Conservation (phyloP, 768 basidiomycete genomes). For the Suillus hirtellus region DNA sequence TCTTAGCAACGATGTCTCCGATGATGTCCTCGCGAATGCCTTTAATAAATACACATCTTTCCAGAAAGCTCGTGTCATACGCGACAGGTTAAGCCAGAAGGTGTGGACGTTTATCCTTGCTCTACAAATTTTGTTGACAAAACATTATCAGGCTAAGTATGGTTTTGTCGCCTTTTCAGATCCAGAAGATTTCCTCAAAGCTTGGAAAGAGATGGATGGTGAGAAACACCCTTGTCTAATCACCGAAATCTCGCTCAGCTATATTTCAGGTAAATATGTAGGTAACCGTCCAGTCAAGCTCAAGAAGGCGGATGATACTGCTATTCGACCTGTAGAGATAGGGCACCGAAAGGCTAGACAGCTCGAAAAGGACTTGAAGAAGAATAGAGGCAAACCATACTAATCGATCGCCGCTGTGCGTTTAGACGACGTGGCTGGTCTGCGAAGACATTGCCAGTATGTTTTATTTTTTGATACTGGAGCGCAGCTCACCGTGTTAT, state of each 20-base stretch:
- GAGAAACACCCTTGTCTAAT: slow-evolving; percentile 25
- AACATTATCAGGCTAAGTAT: slow-evolving; percentile 74
- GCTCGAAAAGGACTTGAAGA: slow-evolving; percentile 89
- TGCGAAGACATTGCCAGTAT: slow-evolving; percentile 24
- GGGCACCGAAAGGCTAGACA: slow-evolving; percentile 90
- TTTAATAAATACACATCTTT: slow-evolving; percentile 94
- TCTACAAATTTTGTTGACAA: slow-evolving; percentile 6
- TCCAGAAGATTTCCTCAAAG: slow-evolving; percentile 96
- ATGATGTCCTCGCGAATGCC: slow-evolving; percentile 89
- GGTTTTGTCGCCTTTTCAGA: slow-evolving; percentile 98
- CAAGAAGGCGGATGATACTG: slow-evolving; percentile 87
- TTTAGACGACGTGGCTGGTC: slow-evolving; percentile 6
- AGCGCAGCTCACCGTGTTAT: slow-evolving; percentile 25
- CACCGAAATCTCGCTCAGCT: not conserved
- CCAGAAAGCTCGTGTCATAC: slow-evolving; percentile 91
- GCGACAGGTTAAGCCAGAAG: slow-evolving; percentile 93
- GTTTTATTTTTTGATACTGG: slow-evolving; percentile 25
- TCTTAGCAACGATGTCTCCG: slow-evolving; percentile 96
- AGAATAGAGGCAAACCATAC: slow-evolving; percentile 86
- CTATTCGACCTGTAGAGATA: slow-evolving; percentile 89
- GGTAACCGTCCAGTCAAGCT: slow-evolving; percentile 97
- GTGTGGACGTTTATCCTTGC: slow-evolving; percentile 39
- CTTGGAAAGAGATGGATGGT: slow-evolving; percentile 99
- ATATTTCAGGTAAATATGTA: slow-evolving; percentile 82
- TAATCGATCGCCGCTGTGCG: slow-evolving; percentile 30